phyloP scores from a whole-genome alignment of 108 stramenopile species.

The Pseudonitzschia multistriata region DNA sequence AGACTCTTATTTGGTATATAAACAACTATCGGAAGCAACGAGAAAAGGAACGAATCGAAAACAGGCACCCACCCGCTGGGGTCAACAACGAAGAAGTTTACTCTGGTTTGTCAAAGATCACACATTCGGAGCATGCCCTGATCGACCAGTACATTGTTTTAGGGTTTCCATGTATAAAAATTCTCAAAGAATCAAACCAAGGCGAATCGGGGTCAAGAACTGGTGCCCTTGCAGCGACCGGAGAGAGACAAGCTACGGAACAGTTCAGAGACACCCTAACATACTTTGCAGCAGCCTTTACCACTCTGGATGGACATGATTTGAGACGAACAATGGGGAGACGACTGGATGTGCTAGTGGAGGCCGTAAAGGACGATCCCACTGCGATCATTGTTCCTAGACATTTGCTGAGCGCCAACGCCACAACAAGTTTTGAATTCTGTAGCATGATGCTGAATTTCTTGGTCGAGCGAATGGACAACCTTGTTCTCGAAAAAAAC shows the following conservation, averaged over 20 bases:
- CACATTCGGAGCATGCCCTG: conserved; percentile 77
- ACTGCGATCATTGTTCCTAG: conserved; percentile 76
- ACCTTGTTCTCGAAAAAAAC: conserved; percentile 23
- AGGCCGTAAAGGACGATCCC: conserved; percentile 74
- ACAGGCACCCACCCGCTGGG: conserved; percentile 15
- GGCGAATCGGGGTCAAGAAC: conserved; percentile 5
- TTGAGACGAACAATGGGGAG: conserved; percentile 67
- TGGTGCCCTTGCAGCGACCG: neutral
- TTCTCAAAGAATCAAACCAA: conserved; percentile 39
- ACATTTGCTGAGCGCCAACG: conserved; percentile 71
- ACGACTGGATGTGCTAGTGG: conserved; percentile 70
- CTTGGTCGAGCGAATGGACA: conserved; percentile 70
- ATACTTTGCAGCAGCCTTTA: conserved; percentile 87
- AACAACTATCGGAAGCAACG: conserved; percentile 68
- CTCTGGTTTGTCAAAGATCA: conserved; percentile 54
- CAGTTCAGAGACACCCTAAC: conserved; percentile 63
- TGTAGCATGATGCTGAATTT: conserved; percentile 74
- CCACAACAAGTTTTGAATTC: conserved; percentile 69
- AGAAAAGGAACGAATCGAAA: conserved; percentile 45
- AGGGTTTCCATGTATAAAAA: conserved; percentile 78
- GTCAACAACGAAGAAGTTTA: conserved; percentile 60
- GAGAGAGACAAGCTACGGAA: conserved; percentile 15
- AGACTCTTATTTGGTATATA: conserved; percentile 93
- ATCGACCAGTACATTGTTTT: conserved; percentile 76
- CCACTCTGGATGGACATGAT: conserved; percentile 78